Percentiles rank a stretch among this genome's conserved stretches.
Conservation (phyloP, 2,329 filamentous ascomycete genomes). For the Colletotrichum eremochloae region DNA sequence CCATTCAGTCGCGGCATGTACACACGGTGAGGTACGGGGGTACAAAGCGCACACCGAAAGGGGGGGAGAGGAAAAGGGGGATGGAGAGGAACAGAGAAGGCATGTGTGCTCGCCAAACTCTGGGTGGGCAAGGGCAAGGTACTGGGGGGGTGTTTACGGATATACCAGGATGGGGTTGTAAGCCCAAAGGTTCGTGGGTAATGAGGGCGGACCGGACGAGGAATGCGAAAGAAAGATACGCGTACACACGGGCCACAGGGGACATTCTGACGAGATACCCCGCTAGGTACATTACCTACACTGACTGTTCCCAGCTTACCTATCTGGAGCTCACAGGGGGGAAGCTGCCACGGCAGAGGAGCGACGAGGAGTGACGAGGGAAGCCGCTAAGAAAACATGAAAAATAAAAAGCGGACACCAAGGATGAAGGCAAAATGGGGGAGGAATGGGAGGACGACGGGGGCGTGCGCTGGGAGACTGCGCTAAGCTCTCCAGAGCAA, state of each 20-base stretch:
- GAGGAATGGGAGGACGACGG: constrained; percentile 31
- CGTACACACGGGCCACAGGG: constrained; percentile 9
- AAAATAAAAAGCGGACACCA: constrained; percentile 28
- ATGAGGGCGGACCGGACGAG: constrained; percentile 11
- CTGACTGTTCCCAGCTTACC: neutral
- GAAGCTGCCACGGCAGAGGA: neutral
- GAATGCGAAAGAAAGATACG: constrained; percentile 26
- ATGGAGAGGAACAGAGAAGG: constrained; percentile 1
- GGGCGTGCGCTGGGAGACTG: constrained; percentile 19
- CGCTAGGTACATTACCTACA: neutral
- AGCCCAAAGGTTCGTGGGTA: constrained; percentile 18
- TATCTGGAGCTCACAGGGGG: neutral
- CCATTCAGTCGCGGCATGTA: neutral
- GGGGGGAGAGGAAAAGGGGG: neutral
- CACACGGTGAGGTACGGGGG: neutral
- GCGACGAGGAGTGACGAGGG: neutral
- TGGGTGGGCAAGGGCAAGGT: neutral
- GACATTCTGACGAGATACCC: neutral
- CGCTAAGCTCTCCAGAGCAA: constrained; percentile 27
- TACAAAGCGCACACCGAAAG: neutral
- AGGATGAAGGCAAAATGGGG: constrained; percentile 24
- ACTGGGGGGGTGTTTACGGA: neutral
- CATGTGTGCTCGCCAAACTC: neutral
- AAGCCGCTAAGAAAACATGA: neutral
- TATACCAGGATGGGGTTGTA: constrained; percentile 7